Percentiles rank a stretch among this genome's conserved stretches.
Evolutionary conservation across 129 eudicot genomes (phyloP).

Genomic region (Pittosporum tobira): DNA sequence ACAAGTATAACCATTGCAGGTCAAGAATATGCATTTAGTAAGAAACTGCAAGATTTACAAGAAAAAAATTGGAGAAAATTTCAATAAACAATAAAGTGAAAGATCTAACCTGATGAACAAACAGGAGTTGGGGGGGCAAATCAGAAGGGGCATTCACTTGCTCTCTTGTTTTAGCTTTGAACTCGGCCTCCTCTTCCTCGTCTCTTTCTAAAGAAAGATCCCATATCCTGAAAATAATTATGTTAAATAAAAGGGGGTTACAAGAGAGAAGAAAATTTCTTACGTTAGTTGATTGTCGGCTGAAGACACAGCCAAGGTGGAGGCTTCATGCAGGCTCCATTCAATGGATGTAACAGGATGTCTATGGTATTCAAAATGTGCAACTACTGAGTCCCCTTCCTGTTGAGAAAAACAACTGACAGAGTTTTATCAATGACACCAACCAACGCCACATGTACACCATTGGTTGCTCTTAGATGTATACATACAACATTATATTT

Average conservation of each 20-base stretch:
- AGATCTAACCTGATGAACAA: conserved; percentile 74
- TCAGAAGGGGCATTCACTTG: conserved; percentile 78
- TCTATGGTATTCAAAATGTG: conserved; percentile 87
- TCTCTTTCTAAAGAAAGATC: conserved; percentile 86
- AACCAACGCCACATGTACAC: too few species aligned
- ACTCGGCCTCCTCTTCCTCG: conserved; percentile 96
- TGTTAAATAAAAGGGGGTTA: background rate
- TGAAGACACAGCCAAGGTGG: conserved; percentile 84
- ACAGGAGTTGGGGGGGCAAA: conserved; percentile 93
- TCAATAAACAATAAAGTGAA: background rate
- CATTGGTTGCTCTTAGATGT: too few species aligned
- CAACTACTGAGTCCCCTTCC: conserved; percentile 82
- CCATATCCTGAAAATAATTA: conserved; percentile 68
- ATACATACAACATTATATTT: background rate
- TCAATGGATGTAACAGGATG: conserved; percentile 95
- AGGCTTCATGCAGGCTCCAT: conserved; percentile 96
- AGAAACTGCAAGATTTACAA: too few species aligned
- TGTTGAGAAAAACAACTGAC: conserved; percentile 16
- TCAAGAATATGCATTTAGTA: too few species aligned
- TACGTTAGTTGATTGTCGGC: conserved; percentile 92
- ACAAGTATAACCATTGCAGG: conserved; percentile 2
- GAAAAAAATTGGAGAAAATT: too few species aligned
- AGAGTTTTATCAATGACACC: background rate
- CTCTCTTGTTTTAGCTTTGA: conserved; percentile 64
- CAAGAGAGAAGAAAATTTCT: conserved; percentile 9